phyloP scores from a whole-genome alignment of 805 yeast species.

The Ogataea pignaliae region DNA sequence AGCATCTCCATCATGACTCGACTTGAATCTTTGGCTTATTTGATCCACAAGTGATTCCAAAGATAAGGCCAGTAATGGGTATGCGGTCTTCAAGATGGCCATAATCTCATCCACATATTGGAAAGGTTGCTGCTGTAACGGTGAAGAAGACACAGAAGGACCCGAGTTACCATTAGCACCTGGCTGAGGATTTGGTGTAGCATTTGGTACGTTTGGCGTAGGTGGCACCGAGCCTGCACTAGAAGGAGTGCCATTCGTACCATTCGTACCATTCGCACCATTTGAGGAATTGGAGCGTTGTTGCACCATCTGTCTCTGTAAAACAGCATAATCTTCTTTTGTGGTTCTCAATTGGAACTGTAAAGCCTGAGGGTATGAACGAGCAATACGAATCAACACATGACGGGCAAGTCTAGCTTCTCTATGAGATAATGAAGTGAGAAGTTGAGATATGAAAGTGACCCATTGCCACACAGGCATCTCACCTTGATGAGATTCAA shows the following conservation, averaged over 20 bases:
- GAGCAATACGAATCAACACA: conserved; percentile 86
- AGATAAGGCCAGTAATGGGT: conserved; percentile 87
- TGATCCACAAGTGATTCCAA: conserved; percentile 95
- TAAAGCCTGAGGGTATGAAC: conserved; percentile 94
- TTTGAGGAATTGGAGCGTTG: conserved; percentile 7
- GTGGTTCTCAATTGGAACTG: conserved; percentile 96
- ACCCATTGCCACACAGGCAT: conserved; percentile 99
- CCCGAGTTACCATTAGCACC: background rate
- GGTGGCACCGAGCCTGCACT: conserved; percentile 7
- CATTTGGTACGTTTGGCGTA: conserved; percentile 6
- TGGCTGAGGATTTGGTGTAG: conserved; percentile 1
- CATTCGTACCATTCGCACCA: conserved; percentile 2
- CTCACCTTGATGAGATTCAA: conserved; percentile 90
- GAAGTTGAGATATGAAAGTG: conserved; percentile 89
- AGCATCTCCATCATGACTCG: conserved; percentile 93
- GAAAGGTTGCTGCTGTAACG: conserved; percentile 70
- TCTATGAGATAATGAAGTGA: conserved; percentile 83
- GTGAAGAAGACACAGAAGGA: conserved; percentile 3
- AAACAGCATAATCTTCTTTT: conserved; percentile 84
- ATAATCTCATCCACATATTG: conserved; percentile 88
- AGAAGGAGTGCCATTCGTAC: conserved; percentile 3
- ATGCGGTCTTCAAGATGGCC: conserved; percentile 94
- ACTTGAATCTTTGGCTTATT: conserved; percentile 87
- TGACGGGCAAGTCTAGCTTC: conserved; percentile 89
- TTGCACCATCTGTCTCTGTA: conserved; percentile 64